Evolutionary conservation across 2,329 filamentous ascomycete species (phyloP), one percentile per base, ranked within the genome.

Genomic region (Neoarthrinium moseri): DNA sequence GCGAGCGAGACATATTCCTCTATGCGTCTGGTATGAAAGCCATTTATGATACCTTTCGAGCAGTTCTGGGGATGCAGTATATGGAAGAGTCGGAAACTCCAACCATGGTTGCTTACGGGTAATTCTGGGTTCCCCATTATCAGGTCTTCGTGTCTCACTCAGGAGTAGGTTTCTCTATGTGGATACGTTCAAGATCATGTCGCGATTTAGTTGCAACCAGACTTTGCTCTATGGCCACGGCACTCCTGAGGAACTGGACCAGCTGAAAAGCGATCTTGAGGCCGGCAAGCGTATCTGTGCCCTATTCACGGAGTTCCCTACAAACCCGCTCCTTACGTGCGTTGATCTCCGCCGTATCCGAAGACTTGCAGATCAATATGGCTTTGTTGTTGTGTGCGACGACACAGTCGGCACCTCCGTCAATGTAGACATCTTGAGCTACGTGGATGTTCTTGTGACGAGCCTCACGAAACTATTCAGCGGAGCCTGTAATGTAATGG

Each of bases 401-500:
- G 86, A 89, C 61, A 89, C 86, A 1, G 80, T 89, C 47, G 84
- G 86, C 49, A 89, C 87, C 59, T 87, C 87, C 56, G 75, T 88
- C 55, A 89, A 89, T 57, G 81, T 87, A 49, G 80, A 89, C 59
- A 82, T 89, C 2, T 71, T 89, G 5, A 82, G 80, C 3, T 80
- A 81, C 58, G 83, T 83, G 26, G 86, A 89, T 62, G 70, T 89
- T 13, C 80, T 88, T 3, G 85, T 87, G 45, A 87, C 82, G 65
- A 87, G 82, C 60, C 67, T 89, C 48, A 89, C 86, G 5, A 89
- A 89, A 57, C 75, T 88, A 23, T 89, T 89, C 66, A 86, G 82
- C 51, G 86, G 86, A 42, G 86, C 87, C 60, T 84, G 83, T 61
- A 89, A 89, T 61, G 86, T 89, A 40, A 89, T 89, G 85, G 86